Percentiles rank a stretch among this genome's conserved stretches.
Conservation (phyloP, 306 rosid species). For the Cucurbita pepo region DNA sequence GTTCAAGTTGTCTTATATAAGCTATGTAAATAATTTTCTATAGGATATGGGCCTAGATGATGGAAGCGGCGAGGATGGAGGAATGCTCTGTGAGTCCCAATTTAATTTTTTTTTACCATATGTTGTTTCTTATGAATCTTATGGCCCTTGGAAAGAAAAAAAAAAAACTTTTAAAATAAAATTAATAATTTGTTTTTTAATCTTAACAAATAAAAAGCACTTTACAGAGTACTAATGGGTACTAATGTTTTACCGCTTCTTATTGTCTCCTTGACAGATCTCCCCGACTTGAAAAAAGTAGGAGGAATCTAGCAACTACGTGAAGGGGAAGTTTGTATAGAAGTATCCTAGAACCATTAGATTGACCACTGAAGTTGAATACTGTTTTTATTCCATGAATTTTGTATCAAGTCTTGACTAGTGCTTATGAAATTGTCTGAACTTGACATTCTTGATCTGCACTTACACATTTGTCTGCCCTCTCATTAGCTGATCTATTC, state of each 20-base stretch:
- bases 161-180: too few species aligned
- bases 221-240: too few species aligned
- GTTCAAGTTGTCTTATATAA: background rate
- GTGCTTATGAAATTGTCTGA: background rate
- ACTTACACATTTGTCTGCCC: background rate
- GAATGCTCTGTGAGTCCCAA: constrained; percentile 71
- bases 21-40: constrained; percentile 1
- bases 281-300: constrained; percentile 88
- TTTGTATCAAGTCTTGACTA: background rate
- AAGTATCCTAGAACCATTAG: background rate
- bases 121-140: background rate
- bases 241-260: background rate
- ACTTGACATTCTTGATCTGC: background rate
- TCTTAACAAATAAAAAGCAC: too few species aligned
- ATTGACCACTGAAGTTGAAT: background rate
- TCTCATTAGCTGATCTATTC: background rate
- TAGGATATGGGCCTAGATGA: constrained; percentile 50
- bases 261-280: constrained; percentile 32
- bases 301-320: constrained; percentile 26
- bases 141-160: too few species aligned
- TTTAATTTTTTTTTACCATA: background rate
- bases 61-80: constrained; percentile 70
- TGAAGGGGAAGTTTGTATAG: background rate
- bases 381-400: background rate
- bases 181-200: too few species aligned